These are phyloP conservation scores for Puccinia polysora DNA, from an alignment of 1,284 basidiomycete species.

Conservation along the genomic window DNA sequence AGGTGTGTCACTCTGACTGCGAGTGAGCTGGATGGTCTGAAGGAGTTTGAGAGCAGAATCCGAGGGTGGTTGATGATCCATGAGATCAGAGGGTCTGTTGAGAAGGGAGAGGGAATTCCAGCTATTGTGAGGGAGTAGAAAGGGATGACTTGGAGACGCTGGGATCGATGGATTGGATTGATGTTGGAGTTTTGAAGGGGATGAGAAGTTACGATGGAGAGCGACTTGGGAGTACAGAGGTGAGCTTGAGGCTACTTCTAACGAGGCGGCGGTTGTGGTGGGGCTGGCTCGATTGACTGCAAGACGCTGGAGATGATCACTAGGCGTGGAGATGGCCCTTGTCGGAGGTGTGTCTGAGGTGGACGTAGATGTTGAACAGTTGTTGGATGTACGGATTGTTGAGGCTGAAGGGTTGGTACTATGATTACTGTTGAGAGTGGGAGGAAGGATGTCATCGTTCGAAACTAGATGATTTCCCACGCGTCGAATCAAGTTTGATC, in stretches of 20 bases:
- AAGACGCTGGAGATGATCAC: not conserved
- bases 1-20: not conserved
- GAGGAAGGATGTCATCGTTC: no score
- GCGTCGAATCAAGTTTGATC: no score
- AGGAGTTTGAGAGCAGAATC: slow-evolving; percentile 5
- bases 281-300: slow-evolving; percentile 2
- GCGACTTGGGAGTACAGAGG: slow-evolving; percentile 17
- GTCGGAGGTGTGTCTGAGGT: no score
- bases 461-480: no score
- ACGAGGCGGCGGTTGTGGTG: not conserved
- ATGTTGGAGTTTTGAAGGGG: slow-evolving; percentile 18
- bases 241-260: not conserved
- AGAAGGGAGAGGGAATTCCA: slow-evolving; percentile 17
- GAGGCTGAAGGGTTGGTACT: no score
- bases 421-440: no score
- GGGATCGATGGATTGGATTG: not conserved
- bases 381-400: no score
- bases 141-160: no score
- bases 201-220: slow-evolving; percentile 36
- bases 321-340: no score
- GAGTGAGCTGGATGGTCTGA: not conserved
- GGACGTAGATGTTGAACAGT: no score
- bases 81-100: slow-evolving; percentile 12
- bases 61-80: not conserved
- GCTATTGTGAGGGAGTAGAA: slow-evolving; percentile 2